Conservation (phyloP, 129 eudicot species). For the Tagetes erecta region DNA sequence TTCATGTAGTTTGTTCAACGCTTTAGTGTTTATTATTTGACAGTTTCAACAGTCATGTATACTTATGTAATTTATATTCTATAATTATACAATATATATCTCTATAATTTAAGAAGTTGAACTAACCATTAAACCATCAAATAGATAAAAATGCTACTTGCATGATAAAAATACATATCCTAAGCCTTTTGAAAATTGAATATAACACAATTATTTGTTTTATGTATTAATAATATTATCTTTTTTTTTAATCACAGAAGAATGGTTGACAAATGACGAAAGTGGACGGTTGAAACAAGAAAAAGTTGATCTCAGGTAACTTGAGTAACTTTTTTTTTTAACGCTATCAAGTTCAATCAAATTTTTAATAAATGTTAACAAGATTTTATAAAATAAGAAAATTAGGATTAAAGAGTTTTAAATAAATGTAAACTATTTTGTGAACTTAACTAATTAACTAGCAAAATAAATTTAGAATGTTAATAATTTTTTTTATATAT, state of each 20-base stretch:
- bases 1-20: too few relatives aligned
- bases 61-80: too few relatives aligned
- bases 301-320: conserved; percentile 59
- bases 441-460: too few relatives aligned
- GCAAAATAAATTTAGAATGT: too few relatives aligned
- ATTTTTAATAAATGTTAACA: not conserved
- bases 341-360: not conserved
- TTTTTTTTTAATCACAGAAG: conserved; percentile 37
- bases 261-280: conserved; percentile 50
- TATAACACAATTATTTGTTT: not conserved
- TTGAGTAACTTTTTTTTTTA: not conserved
- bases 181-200: not conserved
- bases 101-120: too few relatives aligned
- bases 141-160: too few relatives aligned
- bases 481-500: too few relatives aligned
- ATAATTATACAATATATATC: too few relatives aligned
- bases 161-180: too few relatives aligned
- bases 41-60: too few relatives aligned
- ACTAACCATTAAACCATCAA: too few relatives aligned
- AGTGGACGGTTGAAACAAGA: conserved; percentile 37
- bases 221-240: not conserved
- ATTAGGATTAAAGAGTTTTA: not conserved
- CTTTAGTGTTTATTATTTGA: too few relatives aligned
- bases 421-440: not conserved
- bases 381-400: not conserved